Conservation (phyloP, 78 protist genomes). For the Chrysochromulina tobinii region DNA sequence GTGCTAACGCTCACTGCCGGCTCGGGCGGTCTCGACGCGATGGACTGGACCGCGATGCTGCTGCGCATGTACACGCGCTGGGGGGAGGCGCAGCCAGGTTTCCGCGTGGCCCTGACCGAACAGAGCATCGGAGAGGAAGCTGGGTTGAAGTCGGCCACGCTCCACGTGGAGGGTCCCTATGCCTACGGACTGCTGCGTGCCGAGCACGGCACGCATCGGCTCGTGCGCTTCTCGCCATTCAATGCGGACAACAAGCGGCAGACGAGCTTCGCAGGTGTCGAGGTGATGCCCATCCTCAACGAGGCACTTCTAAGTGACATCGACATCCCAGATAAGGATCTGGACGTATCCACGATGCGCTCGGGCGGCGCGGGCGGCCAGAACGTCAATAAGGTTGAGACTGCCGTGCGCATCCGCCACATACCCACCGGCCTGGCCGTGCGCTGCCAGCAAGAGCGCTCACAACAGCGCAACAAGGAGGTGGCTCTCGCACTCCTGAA, state of each 20-base stretch:
- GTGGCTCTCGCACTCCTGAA: neutral
- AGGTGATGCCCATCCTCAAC: slow-evolving; percentile 43
- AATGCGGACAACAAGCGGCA: slow-evolving; percentile 35
- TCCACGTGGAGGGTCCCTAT: neutral
- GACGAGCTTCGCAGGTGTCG: slow-evolving; percentile 46
- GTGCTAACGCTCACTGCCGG: slow-evolving; percentile 21
- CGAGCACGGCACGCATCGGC: slow-evolving; percentile 50
- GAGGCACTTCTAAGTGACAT: neutral
- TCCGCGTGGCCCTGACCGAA: neutral
- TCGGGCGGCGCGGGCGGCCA: slow-evolving; percentile 48
- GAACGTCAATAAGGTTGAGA: slow-evolving; percentile 50
- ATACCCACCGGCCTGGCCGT: slow-evolving; percentile 26
- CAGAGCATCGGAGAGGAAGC: slow-evolving; percentile 33
- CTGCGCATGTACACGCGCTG: slow-evolving; percentile 39
- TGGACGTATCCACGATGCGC: slow-evolving; percentile 47
- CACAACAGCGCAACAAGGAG: slow-evolving; percentile 26
- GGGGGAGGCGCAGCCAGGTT: slow-evolving; percentile 24
- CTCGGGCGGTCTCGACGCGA: slow-evolving; percentile 49
- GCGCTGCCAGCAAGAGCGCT: slow-evolving; percentile 33
- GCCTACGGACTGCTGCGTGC: slow-evolving; percentile 30
- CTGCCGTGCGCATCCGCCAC: slow-evolving; percentile 25
- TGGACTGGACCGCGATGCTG: slow-evolving; percentile 54
- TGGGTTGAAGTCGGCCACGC: slow-evolving; percentile 33
- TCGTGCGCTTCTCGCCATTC: slow-evolving; percentile 50
- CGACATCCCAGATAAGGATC: neutral